These are phyloP conservation scores for Isabelozyma pseudorhagii DNA, from an alignment of 805 yeast genomes.

Conservation along the genomic window DNA sequence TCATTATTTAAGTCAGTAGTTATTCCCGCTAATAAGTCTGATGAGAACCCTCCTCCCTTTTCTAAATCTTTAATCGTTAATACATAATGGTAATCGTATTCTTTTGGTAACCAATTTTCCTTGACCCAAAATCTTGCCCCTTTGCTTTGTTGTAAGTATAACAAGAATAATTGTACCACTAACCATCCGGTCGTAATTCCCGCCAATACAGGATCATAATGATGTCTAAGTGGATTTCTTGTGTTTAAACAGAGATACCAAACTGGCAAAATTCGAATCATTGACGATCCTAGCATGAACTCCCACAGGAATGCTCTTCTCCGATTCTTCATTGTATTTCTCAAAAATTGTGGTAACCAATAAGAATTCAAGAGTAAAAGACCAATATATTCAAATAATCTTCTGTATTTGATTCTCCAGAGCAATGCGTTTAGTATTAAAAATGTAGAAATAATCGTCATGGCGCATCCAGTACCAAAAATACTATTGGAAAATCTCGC, in stretches of 20 bases:
- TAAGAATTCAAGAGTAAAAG: slow-evolving; percentile 59
- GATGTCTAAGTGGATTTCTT: slow-evolving; percentile 69
- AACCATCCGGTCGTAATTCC: slow-evolving; percentile 52
- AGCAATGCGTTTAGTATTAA: slow-evolving; percentile 51
- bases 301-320: slow-evolving; percentile 65
- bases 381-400: slow-evolving; percentile 53
- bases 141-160: slow-evolving; percentile 60
- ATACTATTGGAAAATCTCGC: slow-evolving; percentile 19
- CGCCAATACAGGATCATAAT: slow-evolving; percentile 52
- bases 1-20: slow-evolving; percentile 15
- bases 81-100: slow-evolving; percentile 79
- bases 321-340: slow-evolving; percentile 72
- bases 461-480: slow-evolving; percentile 23
- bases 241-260: slow-evolving; percentile 53
- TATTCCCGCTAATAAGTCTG: slow-evolving; percentile 44
- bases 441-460: slow-evolving; percentile 42
- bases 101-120: slow-evolving; percentile 67
- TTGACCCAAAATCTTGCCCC: slow-evolving; percentile 88
- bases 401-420: slow-evolving; percentile 62
- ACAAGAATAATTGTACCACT: slow-evolving; percentile 50
- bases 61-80: slow-evolving; percentile 60
- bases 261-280: slow-evolving; percentile 63
- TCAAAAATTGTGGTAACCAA: slow-evolving; percentile 86
- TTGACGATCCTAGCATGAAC: slow-evolving; percentile 67
- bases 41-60: slow-evolving; percentile 45